Evolutionary conservation across 495 filamentous ascomycete genomes (phyloP), one percentile per base, ranked within the genome.

Genomic region (Annulohypoxylon moriforme): DNA sequence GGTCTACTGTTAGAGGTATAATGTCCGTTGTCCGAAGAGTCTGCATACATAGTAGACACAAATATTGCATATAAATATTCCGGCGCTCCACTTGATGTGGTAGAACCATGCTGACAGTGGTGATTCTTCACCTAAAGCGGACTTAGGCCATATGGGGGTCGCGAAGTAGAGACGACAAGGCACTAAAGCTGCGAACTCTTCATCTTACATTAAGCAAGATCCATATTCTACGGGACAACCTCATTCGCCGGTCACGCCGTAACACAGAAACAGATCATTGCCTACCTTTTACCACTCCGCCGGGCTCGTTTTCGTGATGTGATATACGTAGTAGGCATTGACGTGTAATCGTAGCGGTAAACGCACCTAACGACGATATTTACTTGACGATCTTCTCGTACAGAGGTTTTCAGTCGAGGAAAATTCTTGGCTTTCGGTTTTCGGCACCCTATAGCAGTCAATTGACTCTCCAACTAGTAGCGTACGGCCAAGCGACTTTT

Each of bases 201-300:
- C 16, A 71, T 71, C 69, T 66, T 27, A 67, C 69, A 71, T 71
- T 24, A 71, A 58, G 62, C 63, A 67, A 61, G 69, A 71, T 67
- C 63, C 61, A 63, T 62, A 65, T 59, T 62, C 69, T 67, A 71
- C 62, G 69, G 33, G 63, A 34, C 38, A 11, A 33, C 20, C 20
- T 55, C 52, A 64, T 64, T 64, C 27, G 60, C 31, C 14, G 3
- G n/a, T 29, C n/a, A 36, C 16, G 44, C 42, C 36, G 62, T 40
- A 38, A 18, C 14, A 52, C 13, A 57, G 31, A 7, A 58, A 58
- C 25, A 60, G 59, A 64, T 68, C 58, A 57, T 55, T 36, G 47
- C 49, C 46, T 62, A 22, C 25, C 29, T 57, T 53, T 61, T 8
- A 18, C 58, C 36, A n/a, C 52, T 33, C 67, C 52, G 67, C 52